Evolutionary conservation across 2,329 filamentous ascomycete species (phyloP).

Genomic region (Periconia macrospinosa): DNA sequence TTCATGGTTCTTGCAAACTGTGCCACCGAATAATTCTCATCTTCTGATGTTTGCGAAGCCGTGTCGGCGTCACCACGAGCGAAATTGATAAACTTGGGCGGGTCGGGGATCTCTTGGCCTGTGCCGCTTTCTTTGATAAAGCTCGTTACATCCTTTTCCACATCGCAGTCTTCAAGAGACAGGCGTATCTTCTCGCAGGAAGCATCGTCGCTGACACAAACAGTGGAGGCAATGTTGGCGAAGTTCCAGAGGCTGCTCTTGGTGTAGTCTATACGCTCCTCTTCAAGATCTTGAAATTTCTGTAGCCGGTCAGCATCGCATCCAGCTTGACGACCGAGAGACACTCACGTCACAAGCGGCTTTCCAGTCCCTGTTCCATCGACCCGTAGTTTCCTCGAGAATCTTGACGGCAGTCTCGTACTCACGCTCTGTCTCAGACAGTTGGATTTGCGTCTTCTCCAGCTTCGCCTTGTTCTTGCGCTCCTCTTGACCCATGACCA

Average conservation of each 20-base stretch:
- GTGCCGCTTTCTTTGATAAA: conserved; percentile 92
- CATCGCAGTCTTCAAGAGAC: conserved; percentile 91
- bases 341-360: conserved; percentile 73
- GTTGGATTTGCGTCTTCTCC: conserved; percentile 96
- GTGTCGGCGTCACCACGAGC: conserved; percentile 86
- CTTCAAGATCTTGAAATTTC: conserved; percentile 98
- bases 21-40: conserved; percentile 89
- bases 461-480: conserved; percentile 98
- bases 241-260: conserved; percentile 99
- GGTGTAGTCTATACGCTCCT: conserved; percentile 93
- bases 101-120: conserved; percentile 94
- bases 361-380: conserved; percentile 99
- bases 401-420: conserved; percentile 93
- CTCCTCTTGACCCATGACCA: conserved; percentile 99
- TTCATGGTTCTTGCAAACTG: conserved; percentile 96
- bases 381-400: conserved; percentile 88
- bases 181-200: conserved; percentile 92
- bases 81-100: conserved; percentile 98
- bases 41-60: conserved; percentile 80
- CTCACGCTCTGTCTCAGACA: conserved; percentile 82
- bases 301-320: conserved; percentile 40
- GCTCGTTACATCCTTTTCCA: conserved; percentile 86
- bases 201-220: conserved; percentile 95
- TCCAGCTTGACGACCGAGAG: background rate
- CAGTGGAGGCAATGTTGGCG: conserved; percentile 94